Conservation (phyloP, 306 rosid genomes). For the Trifolium subterraneum region DNA sequence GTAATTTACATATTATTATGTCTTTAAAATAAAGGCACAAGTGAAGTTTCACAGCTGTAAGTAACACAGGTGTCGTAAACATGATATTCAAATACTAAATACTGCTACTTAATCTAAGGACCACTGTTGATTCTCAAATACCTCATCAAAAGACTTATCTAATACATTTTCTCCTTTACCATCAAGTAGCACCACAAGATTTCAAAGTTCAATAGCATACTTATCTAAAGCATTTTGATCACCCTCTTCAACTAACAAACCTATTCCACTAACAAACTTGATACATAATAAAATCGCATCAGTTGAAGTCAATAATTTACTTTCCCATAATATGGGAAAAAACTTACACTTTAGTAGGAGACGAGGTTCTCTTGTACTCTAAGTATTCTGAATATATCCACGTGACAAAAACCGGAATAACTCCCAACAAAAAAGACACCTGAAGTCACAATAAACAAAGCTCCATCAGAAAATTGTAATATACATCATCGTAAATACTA, state of each 20-base stretch:
- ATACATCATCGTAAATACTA: conserved; percentile 17
- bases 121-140: conserved; percentile 17
- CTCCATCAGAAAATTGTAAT: conserved; percentile 37
- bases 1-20: conserved; percentile 4
- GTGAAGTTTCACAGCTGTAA: conserved; percentile 7
- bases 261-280: conserved; percentile 21
- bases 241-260: conserved; percentile 26
- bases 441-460: conserved; percentile 49
- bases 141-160: conserved; percentile 7
- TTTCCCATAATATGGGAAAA: conserved; percentile 10
- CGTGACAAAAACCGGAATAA: conserved; percentile 83
- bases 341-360: conserved; percentile 86
- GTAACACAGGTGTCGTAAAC: background rate
- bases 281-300: conserved; percentile 20
- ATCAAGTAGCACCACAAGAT: conserved; percentile 27
- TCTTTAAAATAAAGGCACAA: conserved; percentile 13
- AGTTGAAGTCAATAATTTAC: conserved; percentile 24
- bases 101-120: conserved; percentile 14
- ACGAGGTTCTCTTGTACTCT: conserved; percentile 71
- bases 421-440: conserved; percentile 91
- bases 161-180: conserved; percentile 19
- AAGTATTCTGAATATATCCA: conserved; percentile 96
- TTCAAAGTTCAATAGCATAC: conserved; percentile 15
- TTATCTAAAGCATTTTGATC: conserved; percentile 5
- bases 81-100: conserved; percentile 14